Base-by-base conservation (phyloP, 2,329 filamentous ascomycete species). In the Microcyclospora pomicola region DNA sequence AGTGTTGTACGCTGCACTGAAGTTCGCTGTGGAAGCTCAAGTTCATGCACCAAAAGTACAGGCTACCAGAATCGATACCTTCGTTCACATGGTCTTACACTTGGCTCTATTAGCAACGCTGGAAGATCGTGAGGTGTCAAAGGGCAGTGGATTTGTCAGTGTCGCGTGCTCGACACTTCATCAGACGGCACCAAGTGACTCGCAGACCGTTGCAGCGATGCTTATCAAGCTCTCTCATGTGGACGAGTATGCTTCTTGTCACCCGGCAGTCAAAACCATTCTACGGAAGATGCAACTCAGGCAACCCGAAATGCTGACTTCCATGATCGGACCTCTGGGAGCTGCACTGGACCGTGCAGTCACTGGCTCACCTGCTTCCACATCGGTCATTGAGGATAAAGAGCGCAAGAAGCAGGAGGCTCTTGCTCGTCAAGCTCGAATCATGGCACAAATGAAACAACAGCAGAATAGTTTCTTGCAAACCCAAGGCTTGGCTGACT, bases 361-460 rank as follows among this genome's bases (percentile, higher is more conserved):
- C 47, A 86, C 83, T 4, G 77, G 78, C 3, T 91, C 85, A 1
- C 85, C 87, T n/a, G 82, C 82, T 11, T 74, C 43, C 65, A 68
- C 66, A 40, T 67, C 71, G 3, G 19, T 4, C 7, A 52, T 62
- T 5, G 75, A 69, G 29, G 79, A 82, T 42, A 80, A 80, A 47
- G 82, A 88, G 53, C 73, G 76, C 43, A 94, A 88, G 66, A 98
- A 95, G 68, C 82, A 82, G 60, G 83, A 88, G 37, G 91, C 91
- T 0, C 64, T 87, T 31, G 88, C 86, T 50, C 77, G 91, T 15
- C 87, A 96, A 60, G 87, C 87, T 2, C 82, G 77, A 53, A 85
- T 98, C 27, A 95, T 98, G 87, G 91, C 87, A 2, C 86, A 95
- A 55, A 95, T 98, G 62, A 91, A 96, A 58, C 82, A 94, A 55